Percentiles rank a stretch among this genome's conserved stretches.
Evolutionary conservation across 1,284 basidiomycete species (phyloP).

Genomic region (Marasmius oreades): DNA sequence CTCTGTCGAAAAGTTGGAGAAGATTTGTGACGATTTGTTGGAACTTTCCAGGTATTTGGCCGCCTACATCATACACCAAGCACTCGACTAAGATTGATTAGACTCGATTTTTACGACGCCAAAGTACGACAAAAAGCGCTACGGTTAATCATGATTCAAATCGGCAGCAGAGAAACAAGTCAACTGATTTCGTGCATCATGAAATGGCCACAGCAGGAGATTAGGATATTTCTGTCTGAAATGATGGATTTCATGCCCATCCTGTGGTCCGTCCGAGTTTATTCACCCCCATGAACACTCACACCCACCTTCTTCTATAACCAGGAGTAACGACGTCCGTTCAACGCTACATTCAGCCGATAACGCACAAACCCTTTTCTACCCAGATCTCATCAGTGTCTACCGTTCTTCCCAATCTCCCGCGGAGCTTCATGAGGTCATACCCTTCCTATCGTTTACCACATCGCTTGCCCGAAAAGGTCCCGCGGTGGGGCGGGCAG

Average conservation of each 20-base stretch:
- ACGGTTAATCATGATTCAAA: slow-evolving; percentile 18
- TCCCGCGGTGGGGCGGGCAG: slow-evolving; percentile 8
- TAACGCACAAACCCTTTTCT: neutral
- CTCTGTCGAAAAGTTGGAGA: slow-evolving; percentile 12
- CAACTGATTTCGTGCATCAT: slow-evolving; percentile 14
- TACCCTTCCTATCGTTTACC: slow-evolving; percentile 15
- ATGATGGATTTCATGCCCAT: slow-evolving; percentile 15
- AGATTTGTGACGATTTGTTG: slow-evolving; percentile 16
- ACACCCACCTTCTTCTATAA: neutral
- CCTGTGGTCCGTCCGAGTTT: slow-evolving; percentile 10
- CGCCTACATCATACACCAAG: neutral
- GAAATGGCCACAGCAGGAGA: slow-evolving; percentile 17
- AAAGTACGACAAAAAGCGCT: slow-evolving; percentile 18
- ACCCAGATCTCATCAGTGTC: slow-evolving; percentile 13
- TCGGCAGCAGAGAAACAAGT: slow-evolving; percentile 16
- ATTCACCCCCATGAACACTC: too few relatives aligned
- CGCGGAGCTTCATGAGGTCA: slow-evolving; percentile 11
- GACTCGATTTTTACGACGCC: slow-evolving; percentile 17
- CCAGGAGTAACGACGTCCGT: neutral
- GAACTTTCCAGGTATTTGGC: slow-evolving; percentile 15
- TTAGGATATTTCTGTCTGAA: slow-evolving; percentile 16
- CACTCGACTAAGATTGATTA: neutral
- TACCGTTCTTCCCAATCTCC: slow-evolving; percentile 14
- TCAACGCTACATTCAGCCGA: neutral
- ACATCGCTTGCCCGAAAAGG: slow-evolving; percentile 10